phyloP scores from a whole-genome alignment of 108 stramenopile genomes.

The Conticribra weissflogii region DNA sequence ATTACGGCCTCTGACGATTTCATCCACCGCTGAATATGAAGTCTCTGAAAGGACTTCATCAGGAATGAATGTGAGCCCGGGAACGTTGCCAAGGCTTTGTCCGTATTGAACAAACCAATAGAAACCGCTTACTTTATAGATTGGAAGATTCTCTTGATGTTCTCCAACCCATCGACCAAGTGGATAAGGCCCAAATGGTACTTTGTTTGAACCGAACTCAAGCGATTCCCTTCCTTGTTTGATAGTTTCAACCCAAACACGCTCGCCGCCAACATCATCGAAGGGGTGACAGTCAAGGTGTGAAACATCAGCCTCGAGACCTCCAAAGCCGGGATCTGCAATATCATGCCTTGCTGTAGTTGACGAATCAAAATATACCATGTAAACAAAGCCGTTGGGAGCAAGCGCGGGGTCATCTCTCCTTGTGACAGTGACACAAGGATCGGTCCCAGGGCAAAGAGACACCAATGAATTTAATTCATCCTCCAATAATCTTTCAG shows the following conservation, averaged over 20 bases:
- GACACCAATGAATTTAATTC: slow-evolving; percentile 38
- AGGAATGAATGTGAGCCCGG: slow-evolving; percentile 17
- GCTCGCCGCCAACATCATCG: slow-evolving; percentile 31
- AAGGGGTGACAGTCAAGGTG: slow-evolving; percentile 43
- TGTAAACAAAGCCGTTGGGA: slow-evolving; percentile 74
- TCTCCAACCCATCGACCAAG: slow-evolving; percentile 43
- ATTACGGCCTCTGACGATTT: slow-evolving; percentile 40
- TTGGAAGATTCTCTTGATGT: slow-evolving; percentile 19
- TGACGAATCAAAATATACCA: slow-evolving; percentile 62
- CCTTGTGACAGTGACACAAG: slow-evolving; percentile 66
- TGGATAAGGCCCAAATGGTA: slow-evolving; percentile 25
- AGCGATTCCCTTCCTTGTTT: slow-evolving; percentile 25
- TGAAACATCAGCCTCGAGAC: slow-evolving; percentile 35
- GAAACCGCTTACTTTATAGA: slow-evolving; percentile 63
- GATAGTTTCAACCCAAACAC: slow-evolving; percentile 14
- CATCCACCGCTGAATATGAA: slow-evolving; percentile 24
- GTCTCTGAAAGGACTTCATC: slow-evolving; percentile 17
- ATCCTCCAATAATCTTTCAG: slow-evolving; percentile 57
- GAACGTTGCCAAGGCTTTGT: slow-evolving; percentile 53
- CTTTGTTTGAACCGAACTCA: slow-evolving; percentile 22
- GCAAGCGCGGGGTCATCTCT: slow-evolving; percentile 48
- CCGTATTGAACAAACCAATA: slow-evolving; percentile 63
- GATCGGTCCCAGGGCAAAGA: slow-evolving; percentile 24
- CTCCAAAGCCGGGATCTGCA: slow-evolving; percentile 21
- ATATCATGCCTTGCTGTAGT: slow-evolving; percentile 30